Base-by-base conservation (phyloP, 805 yeast genomes). In the Teunomyces atbi region DNA sequence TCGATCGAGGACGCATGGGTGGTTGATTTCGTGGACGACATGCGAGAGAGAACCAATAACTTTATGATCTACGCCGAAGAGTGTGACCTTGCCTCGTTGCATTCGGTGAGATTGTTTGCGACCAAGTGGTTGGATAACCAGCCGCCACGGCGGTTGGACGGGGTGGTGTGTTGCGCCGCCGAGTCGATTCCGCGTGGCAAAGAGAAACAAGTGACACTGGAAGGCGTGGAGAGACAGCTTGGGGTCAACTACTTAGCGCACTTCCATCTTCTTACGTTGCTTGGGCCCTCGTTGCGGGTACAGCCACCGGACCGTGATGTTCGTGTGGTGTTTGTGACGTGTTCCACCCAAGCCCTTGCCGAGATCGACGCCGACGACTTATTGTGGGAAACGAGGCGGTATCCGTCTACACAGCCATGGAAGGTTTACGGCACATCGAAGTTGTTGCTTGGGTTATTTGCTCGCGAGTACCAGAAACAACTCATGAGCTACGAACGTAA, bases 291-390 rank as follows among this genome's bases (percentile, higher is more conserved):
- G 7, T 71, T 94, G 45, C 82, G 86, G 52, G 84, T 83, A 1
- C 99, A 94, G 68, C 95, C 97, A 2, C 89, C 96, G 0, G 98
- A 91, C 65, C 77, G 99, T 53, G 98, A 91, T 59, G 96, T 94
- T 2, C 73, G 97, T 38, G 79, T 94, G 4, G 62, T 94, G 2
- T 54, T 89, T n/a, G 78, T 91, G 0, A 77, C 89, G 1, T 94
- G 99, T 65, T 68, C 86, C 50, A 71, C 89, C 8, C 94, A 89
- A 52, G 79, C 89, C 1, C 59, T 87, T 65, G 97, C 88, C 1
- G 76, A 75, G 11, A 59, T 92, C 13, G 83, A 85, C 47, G 65
- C 70, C 11, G 89, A 86, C 58, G 76, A 71, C 48, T 73, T 90
- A 18, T 71, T 88, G 43, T 85, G 86, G 83, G 77, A 76, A 45